Conservation (phyloP, 73 alveolate genomes). For the Tetrahymena borealis region DNA sequence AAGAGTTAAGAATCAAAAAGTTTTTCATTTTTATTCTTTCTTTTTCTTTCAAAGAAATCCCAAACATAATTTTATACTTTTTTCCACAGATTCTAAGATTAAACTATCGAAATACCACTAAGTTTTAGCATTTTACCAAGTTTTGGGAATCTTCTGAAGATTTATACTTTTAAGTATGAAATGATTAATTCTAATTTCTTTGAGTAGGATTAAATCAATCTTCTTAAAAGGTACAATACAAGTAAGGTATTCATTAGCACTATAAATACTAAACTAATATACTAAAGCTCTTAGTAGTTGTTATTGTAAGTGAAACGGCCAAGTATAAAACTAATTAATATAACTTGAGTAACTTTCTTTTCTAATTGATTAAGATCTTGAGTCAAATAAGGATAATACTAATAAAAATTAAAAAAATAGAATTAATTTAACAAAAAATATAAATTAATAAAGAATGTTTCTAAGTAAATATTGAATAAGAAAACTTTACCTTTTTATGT, state of each 20-base stretch:
- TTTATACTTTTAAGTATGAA: neutral
- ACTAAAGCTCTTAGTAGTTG: neutral
- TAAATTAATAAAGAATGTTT: no score
- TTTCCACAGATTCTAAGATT: neutral
- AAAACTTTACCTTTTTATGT: neutral
- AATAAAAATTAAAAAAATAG: neutral
- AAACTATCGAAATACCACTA: neutral
- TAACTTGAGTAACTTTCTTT: neutral
- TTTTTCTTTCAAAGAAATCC: neutral
- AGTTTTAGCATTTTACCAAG: neutral
- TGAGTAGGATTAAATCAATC: neutral
- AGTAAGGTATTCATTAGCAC: neutral
- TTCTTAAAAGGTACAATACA: neutral
- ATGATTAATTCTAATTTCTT: neutral
- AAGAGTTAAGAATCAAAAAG: neutral
- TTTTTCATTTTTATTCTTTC: neutral
- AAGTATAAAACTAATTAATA: neutral
- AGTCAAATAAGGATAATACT: neutral
- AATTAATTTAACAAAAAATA: neutral
- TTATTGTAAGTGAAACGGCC: neutral
- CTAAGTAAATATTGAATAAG: neutral
- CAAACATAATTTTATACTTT: neutral
- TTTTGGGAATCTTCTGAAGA: neutral
- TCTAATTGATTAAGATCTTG: neutral
- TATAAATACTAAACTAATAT: neutral